Base-by-base conservation (phyloP, 345 rosid species). In the Theobroma cacao region DNA sequence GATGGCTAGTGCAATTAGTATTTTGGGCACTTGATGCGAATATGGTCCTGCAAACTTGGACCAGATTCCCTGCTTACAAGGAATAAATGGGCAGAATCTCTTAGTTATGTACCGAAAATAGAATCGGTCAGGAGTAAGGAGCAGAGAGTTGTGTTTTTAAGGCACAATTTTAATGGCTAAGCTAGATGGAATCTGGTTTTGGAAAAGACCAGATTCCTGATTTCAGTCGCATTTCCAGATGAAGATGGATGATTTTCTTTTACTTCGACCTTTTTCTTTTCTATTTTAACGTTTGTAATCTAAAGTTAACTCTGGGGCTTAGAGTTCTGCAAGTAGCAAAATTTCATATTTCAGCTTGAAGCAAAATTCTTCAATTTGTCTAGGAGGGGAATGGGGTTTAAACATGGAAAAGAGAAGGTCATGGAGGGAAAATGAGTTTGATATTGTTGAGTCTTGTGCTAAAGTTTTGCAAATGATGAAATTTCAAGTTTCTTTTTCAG, bases 41-140 rank as follows among this genome's bases (percentile, higher is more conserved):
- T 45, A 43, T 43, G 72, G 55, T 68, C 55, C 33, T 43, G 72
- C 55, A 68, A 68, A 41, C 22, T 68, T 68, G 55, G 72, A 66
- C 30, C 50, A 8, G 48, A 22, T 36, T 65, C 47, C 47, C 14
- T 64, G 28, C 1, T 36, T 10, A 33, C 30, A 38, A 38, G 3
- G 12, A 47, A 65, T 65, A 65, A 38, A 38, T 38, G 38, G 12
- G 70, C 38, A 40, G 48, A 24, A 65, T 63, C 43, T 62, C 41
- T 31, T 62, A 20, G 20, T 40, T 18, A 31, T 62, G 66, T 30
- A 31, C n/a, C 66, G 17, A 31, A 31, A 15, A 7, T 38, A 38
- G 66, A 62, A 62, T 18, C 45, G 34, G 69, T 36, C 36, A 34
- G 15, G 47, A 58, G 13, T 58, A 36, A 36, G 47, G 28, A n/a